Evolutionary conservation across 179 eudicot genomes (phyloP), one percentile per base, ranked within the genome.

Genomic region (Spinacia oleracea): DNA sequence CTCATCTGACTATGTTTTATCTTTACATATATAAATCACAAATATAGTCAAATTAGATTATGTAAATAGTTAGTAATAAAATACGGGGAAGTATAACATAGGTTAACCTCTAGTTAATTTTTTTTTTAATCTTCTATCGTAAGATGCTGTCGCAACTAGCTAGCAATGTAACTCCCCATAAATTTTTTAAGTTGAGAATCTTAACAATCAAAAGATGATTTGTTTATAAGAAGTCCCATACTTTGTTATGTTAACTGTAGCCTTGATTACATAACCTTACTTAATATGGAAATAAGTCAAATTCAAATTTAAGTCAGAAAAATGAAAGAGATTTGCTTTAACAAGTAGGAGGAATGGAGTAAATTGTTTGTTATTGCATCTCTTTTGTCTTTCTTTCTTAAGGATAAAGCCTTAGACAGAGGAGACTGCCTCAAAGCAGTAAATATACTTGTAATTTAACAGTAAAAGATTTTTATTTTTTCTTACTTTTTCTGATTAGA

Each of bases 381-480:
- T 42, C 16, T 75, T 75, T 62, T 63, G 68, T 25, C 78, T 60
- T 75, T 60, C 63, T 73, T 79, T 65, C 32, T 51, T 53, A 23
- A 4, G 23, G 0, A 20, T n/a, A 50, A 73, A 73, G 81, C 71
- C 72, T 64, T 50, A 48, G 25, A 62, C 46, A 60, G 8, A 62
- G 55, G 72, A 60, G 72, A 7, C 77, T 64, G 72, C 20, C 27
- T 72, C 12, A 72, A 79, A 73, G 77, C 65, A 50, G 2, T 59
- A 79, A 79, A 73, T 60, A 4, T 73, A 40, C 31, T 6, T 43
- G 11, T 65, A 70, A 65, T 15, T 35, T 35, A 38, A 38, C 77
- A 74, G 77, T 79, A 73, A 79, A 73, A 79, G 56, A 50, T 64
- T 51, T 20, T 7, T 6, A 1, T 10, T 78, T 72, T 60, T 1